These are phyloP conservation scores for Urochloa ruziziensis DNA, from an alignment of 176 grass and related monocot genomes.

Conservation along the genomic window DNA sequence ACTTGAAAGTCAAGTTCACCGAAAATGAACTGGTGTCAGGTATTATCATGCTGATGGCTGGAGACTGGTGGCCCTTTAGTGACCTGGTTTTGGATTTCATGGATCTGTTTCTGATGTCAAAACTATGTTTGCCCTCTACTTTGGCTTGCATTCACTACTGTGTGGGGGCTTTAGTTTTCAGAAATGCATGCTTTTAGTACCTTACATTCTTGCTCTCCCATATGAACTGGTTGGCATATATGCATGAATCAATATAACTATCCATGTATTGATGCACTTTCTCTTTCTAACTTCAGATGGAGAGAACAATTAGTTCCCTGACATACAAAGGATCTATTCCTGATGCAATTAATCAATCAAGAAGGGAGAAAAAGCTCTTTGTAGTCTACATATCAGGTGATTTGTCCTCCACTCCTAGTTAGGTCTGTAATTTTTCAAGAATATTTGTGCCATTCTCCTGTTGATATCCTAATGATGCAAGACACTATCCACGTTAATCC, in stretches of 20 bases:
- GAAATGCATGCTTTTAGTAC: slow-evolving; percentile 4
- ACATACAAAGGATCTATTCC: slow-evolving; percentile 77
- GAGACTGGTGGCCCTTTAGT: not conserved
- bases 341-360: slow-evolving; percentile 80
- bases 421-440: not conserved
- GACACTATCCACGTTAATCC: not conserved
- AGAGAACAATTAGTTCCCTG: slow-evolving; percentile 58
- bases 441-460: not conserved
- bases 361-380: slow-evolving; percentile 86
- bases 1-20: not conserved
- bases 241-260: too few species aligned
- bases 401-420: slow-evolving; percentile 4
- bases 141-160: not conserved
- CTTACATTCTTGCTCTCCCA: not conserved
- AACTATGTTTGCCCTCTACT: too few species aligned
- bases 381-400: slow-evolving; percentile 92
- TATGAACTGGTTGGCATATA: too few species aligned
- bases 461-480: slow-evolving; percentile 8
- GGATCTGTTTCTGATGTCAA: not conserved
- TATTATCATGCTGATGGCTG: not conserved
- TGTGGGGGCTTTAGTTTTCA: not conserved
- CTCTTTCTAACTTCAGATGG: slow-evolving; percentile 62
- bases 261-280: slow-evolving; percentile 18
- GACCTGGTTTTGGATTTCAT: not conserved
- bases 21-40: not conserved